Base-by-base conservation (phyloP, 345 rosid genomes). In the Syzygium aromaticum region DNA sequence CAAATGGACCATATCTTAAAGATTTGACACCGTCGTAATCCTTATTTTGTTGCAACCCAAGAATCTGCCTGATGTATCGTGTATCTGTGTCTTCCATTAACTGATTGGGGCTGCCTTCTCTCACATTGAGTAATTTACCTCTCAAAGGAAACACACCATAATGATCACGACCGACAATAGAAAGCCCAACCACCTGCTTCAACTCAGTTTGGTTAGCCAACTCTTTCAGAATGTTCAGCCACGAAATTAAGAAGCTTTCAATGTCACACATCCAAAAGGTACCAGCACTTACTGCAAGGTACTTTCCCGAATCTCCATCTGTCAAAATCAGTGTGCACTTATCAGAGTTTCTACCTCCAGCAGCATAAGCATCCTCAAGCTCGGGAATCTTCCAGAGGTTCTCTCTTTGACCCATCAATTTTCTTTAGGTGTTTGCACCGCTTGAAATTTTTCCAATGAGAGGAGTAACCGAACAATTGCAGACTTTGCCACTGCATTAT, bases 241-340 rank as follows among this genome's bases (percentile, higher is more conserved):
- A 73, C 80, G 38, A 33, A 73, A 17, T 33, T 8, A 73, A 33
- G 80, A 40, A 33, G 80, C 46, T 33, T 17, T 73, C 80, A 46
- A 73, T 73, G 46, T 11, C 13, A 33, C 12, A 33, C 80, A 73
- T 73, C 46, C 46, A 73, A 73, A 33, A 73, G 80, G 46, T 73
- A 33, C 25, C 80, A 73, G 80, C 80, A 91, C 99, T 93, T 89
- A 98, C 99, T 9, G 99, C 99, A 40, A 98, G 95, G 86, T 96
- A 90, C 92, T 98, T 98, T 49, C 99, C 99, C 59, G 99, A 98
- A 90, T 96, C 99, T 91, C 99, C 99, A 94, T 98, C 99, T 3
- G 99, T 98, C 89, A 98, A 92, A 86, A 98, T 98, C 91, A 98
- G 89, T 27, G 99, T 96, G 88, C 99, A 98, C 57, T 84, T 92